Evolutionary conservation across 2,329 filamentous ascomycete genomes (phyloP), one percentile per base, ranked within the genome.

Genomic region (Aureobasidium uvarum): DNA sequence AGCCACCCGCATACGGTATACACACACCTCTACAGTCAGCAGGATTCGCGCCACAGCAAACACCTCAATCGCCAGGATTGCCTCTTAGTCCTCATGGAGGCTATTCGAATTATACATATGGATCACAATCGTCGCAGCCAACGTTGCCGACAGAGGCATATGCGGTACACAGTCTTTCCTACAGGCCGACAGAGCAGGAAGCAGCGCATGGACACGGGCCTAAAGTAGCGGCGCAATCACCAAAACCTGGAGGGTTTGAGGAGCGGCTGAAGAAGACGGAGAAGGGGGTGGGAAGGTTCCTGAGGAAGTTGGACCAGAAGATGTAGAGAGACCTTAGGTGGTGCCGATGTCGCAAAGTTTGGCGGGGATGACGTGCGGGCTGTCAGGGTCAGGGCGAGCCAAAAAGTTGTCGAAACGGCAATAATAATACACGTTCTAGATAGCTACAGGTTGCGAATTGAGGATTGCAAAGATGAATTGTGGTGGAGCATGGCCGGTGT

Each of bases 221-320:
- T 18, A 62, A 48, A 50, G 41, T 54, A 25, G 39, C 67, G 67
- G 71, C 70, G 51, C 74, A 31, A 14, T 75, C 77, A 67, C 16
- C 50, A 3, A 68, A 66, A 54, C 59, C 63, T 14, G 67, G 67
- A 48, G 20, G 82, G 73, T 75, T 91, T 36, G 89, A 90, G 71
- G 84, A 87, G 74, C 83, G 85, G 67, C 85, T 88, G 0, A 86
- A 85, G 33, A 82, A 85, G 70, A 71, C 92, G 39, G 89, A 92
- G 78, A 86, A 86, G 74, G 87, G 88, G 1, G 84, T 92, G 5
- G 84, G 85, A 33, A 86, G 87, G 7, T 88, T 92, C 80, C 76
- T 92, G 69, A 91, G 89, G 83, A 91, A 88, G 78, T 83, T 92
- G 76, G 89, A 92, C 79, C 54, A 66, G 54, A 67, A 56, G 38